Evolutionary conservation across 129 eudicot species (phyloP), one percentile per base, ranked within the genome.

Genomic region (Oenanthe sinensis): DNA sequence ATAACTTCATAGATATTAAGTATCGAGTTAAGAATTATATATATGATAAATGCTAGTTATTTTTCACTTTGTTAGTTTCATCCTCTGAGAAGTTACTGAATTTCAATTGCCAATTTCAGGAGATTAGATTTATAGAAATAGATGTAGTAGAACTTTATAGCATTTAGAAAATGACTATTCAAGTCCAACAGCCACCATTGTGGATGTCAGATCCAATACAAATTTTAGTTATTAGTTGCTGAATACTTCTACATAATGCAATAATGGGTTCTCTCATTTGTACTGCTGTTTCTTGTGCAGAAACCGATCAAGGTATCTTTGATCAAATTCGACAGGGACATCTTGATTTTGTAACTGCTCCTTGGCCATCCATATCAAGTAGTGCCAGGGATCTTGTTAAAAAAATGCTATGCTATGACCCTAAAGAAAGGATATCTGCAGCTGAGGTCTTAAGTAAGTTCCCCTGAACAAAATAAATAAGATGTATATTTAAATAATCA

Each of bases 301-400:
- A 95, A 85, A 95, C 87, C 46, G 98, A 95, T 81, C 92, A 95
- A 82, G 83, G 88, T 67, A 95, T 91, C 45, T 95, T 95, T 85
- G 96, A 95, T 86, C 87, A 93, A 26, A 80, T 95, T 76, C 81
- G 87, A 74, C 91, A 94, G 37, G 98, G 97, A 36, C 89, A 88
- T 89, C 96, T 91, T 48, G 98, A 95, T 87, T 95, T 95, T 75
- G 81, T 86, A 62, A 89, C 96, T 75, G 92, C 87, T 75, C 98
- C 98, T 74, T 95, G 98, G 98, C 97, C 98, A 79, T 90, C 97
- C 67, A 88, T 95, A 78, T 91, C 98, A 70, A 95, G 84, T 76
- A 91, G 97, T 79, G 98, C 98, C 55, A 95, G 87, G 85, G 97
- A 95, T 85, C 98, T 95, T 78, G 97, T 95, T 68, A 95, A 86